Percentiles rank a stretch among this genome's conserved stretches.
phyloP scores from a whole-genome alignment of 495 filamentous ascomycete genomes.

The Penicillium parvum region DNA sequence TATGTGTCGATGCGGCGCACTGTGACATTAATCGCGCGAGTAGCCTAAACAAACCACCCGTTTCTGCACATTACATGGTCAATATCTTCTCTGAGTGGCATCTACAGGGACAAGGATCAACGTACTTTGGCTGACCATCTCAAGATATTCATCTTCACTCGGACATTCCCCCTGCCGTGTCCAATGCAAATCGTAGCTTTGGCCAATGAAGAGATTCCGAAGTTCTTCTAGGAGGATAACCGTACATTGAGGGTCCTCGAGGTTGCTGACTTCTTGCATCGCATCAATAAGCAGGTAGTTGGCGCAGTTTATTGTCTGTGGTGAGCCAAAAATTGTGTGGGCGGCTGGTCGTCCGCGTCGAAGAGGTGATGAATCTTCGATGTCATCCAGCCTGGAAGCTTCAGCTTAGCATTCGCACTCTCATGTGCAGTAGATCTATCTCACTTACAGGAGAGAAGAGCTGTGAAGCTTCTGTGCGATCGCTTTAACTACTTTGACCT shows the following conservation, averaged over 20 bases:
- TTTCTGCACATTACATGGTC: conserved; percentile 41
- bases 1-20: conserved; percentile 34
- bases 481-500: not conserved
- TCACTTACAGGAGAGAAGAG: conserved; percentile 3
- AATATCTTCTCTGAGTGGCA: not conserved
- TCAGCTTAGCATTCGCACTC: not conserved
- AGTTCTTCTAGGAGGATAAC: conserved; percentile 75
- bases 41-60: conserved; percentile 83
- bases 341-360: conserved; percentile 82
- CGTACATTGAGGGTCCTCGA: conserved; percentile 56
- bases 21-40: conserved; percentile 71
- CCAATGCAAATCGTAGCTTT: conserved; percentile 95
- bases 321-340: conserved; percentile 80
- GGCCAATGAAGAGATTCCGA: conserved; percentile 70
- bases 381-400: conserved; percentile 63
- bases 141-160: conserved; percentile 83
- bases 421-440: too few species aligned
- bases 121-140: conserved; percentile 77
- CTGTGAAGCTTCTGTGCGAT: conserved; percentile 3
- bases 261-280: conserved; percentile 60
- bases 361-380: conserved; percentile 71
- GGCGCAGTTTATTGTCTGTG: conserved; percentile 89
- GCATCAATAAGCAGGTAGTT: conserved; percentile 90
- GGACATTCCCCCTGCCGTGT: conserved; percentile 78
- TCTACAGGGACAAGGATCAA: not conserved